Evolutionary conservation across 495 filamentous ascomycete species (phyloP), one percentile per base, ranked within the genome.

Genomic region (Trichodelitschia bisporula): DNA sequence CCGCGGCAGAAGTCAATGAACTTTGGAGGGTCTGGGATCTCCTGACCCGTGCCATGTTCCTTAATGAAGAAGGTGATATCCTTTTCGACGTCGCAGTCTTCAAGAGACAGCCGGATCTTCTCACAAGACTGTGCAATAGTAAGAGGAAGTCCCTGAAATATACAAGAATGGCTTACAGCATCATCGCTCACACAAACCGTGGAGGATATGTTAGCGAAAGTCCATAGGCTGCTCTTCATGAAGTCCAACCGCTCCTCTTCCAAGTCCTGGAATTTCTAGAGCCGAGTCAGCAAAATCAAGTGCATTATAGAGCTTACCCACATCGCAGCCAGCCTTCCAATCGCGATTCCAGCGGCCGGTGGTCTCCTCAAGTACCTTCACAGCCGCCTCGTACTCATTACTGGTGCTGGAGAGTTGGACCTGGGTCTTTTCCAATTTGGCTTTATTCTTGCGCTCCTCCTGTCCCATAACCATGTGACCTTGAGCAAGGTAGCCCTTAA

Each of bases 381-480:
- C 69, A 1, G 86, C 79, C 15, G 65, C 62, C 46, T 99, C 83
- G 45, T 99, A 99, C 36, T 99, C 89, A 25, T 66, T 65, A 53
- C 84, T 92, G 32, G 82, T 79, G 10, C 63, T 72, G 0, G 84
- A 79, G 17, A 95, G 57, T 40, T 86, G 83, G 40, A 90, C 84
- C 48, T 95, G 89, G 4, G 89, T 93, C 58, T 99, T 99, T 50
- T 99, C 89, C 28, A 99, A 66, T 51, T 86, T 92, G 15, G 84
- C 79, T 55, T 99, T 99, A 50, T 99, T 99, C 55, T 93, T 95
- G 21, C 84, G 63, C 51, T 99, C 89, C 40, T 99, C 89, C 36
- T 99, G 89, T 8, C 89, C 89, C 89, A 95, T 95, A 23, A 99
- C 89, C 89, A 99, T 99, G 45, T 99, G 89, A 12, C 86, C 89